Base-by-base conservation (phyloP, 345 rosid species). In the Barbarea vulgaris region DNA sequence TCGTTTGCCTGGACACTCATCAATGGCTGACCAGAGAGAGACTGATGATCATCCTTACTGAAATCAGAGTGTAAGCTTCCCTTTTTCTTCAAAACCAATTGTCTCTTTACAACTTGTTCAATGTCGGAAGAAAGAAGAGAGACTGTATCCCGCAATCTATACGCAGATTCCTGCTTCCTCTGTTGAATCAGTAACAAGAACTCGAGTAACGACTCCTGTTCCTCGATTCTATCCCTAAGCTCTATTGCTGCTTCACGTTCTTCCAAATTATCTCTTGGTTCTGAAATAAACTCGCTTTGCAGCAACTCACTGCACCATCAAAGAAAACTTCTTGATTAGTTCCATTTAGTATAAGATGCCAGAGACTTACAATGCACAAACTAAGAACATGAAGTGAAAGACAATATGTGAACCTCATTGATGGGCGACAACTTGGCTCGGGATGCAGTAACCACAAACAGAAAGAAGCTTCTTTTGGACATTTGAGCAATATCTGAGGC, bases 371-470 rank as follows among this genome's bases (percentile, higher is more conserved):
- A 63, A 76, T 44, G 58, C 58, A 24, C 7, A 51, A 27, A 51
- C 55, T 11, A 50, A 60, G 36, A 37, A 70, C 42, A 37, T 28
- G 12, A 31, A 24, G 17, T 17, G 10, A 47, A 56, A 56, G 59
- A 36, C 2, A 71, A 76, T 10, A 58, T 57, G 53, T 47, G 81
- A 70, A 95, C 99, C 96, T 74, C 86, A 87, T 78, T 51, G 80
- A 82, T 64, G 97, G 99, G 72, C 99, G 93, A 74, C 82, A 79
- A 67, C 80, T 87, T 36, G 97, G 97, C 60, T 92, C 97, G 0
- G 99, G 97, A 68, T 92, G 99, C 55, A 95, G 81, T 52, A 95
- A 71, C 99, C 91, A 95, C 77, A 95, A 71, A 85, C 99, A 95
- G 81, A 89, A 92, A 2, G 97, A 86, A 75, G 96, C 99, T 84